Evolutionary conservation across 2,329 filamentous ascomycete species (phyloP).

Genomic region (Penicillium sp.): DNA sequence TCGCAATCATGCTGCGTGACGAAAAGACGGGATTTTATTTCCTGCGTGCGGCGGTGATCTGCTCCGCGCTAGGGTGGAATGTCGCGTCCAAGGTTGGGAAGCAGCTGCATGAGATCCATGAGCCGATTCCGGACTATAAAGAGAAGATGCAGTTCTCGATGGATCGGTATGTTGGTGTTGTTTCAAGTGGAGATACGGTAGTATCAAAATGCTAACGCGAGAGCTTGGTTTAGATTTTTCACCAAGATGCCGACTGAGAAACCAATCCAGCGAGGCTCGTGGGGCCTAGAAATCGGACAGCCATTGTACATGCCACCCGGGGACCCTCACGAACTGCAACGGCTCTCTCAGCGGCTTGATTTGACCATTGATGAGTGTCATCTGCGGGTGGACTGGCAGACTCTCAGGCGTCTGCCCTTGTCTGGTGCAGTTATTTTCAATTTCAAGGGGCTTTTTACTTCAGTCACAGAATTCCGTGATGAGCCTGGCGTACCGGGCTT

Average conservation of each 20-base stretch:
- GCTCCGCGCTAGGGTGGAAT: slow-evolving; percentile 78
- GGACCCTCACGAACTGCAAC: slow-evolving; percentile 61
- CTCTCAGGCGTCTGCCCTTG: slow-evolving; percentile 72
- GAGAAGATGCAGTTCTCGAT: slow-evolving; percentile 86
- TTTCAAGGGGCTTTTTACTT: slow-evolving; percentile 83
- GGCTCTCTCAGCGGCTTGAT: slow-evolving; percentile 56
- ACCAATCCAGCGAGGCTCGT: slow-evolving; percentile 79
- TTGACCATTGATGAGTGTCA: slow-evolving; percentile 60
- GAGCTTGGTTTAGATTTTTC: slow-evolving; percentile 61
- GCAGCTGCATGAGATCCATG: slow-evolving; percentile 69
- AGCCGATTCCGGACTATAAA: slow-evolving; percentile 74
- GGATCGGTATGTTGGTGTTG: slow-evolving; percentile 60
- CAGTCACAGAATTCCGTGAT: slow-evolving; percentile 64
- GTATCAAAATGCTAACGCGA: not conserved
- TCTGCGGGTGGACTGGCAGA: slow-evolving; percentile 85
- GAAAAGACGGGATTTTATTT: slow-evolving; percentile 69
- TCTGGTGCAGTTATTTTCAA: slow-evolving; percentile 78
- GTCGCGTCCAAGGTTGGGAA: slow-evolving; percentile 70
- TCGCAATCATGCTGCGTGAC: slow-evolving; percentile 71
- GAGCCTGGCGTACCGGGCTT: slow-evolving; percentile 72
- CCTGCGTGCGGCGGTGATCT: slow-evolving; percentile 73
- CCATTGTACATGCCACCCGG: slow-evolving; percentile 73
- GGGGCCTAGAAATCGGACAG: slow-evolving; percentile 73
- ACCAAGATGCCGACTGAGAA: slow-evolving; percentile 70
- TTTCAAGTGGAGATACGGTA: too few species aligned